A percentile compares a stretch with the other conserved stretches of the same genome.
phyloP scores from a whole-genome alignment of 192 early-diverging fungal genomes.

The Anaeromyces robustus region DNA sequence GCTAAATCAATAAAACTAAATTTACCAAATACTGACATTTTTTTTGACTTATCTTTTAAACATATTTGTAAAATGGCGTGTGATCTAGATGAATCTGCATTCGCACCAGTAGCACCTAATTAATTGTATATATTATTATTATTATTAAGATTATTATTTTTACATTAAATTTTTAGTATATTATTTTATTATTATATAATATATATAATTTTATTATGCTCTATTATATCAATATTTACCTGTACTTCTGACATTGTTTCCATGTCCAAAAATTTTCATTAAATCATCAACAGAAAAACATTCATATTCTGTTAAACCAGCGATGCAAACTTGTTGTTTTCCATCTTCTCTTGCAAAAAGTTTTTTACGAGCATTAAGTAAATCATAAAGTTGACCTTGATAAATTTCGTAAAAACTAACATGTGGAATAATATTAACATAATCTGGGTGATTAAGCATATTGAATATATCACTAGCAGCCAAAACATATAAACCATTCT shows the following conservation, averaged over 20 bases:
- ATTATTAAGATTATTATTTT: neutral
- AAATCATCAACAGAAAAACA: slow-evolving; percentile 71
- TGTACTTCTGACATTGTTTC: slow-evolving; percentile 78
- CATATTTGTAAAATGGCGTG: slow-evolving; percentile 94
- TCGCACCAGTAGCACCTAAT: slow-evolving; percentile 76
- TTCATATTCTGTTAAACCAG: slow-evolving; percentile 74
- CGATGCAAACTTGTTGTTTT: slow-evolving; percentile 81
- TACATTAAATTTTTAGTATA: no score
- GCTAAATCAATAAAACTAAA: slow-evolving; percentile 97
- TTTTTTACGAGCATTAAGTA: slow-evolving; percentile 77
- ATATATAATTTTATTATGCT: no score
- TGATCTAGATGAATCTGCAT: slow-evolving; percentile 86
- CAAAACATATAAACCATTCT: slow-evolving; percentile 77
- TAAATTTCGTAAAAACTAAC: slow-evolving; percentile 97
- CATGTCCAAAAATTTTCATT: slow-evolving; percentile 87
- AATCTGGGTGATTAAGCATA: slow-evolving; percentile 46
- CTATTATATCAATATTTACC: slow-evolving; percentile 47
- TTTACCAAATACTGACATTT: slow-evolving; percentile 40
- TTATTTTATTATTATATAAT: no score
- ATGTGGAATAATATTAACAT: slow-evolving; percentile 59
- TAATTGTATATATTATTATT: neutral
- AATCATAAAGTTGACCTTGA: slow-evolving; percentile 85
- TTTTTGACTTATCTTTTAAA: slow-evolving; percentile 28
- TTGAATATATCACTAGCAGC: slow-evolving; percentile 86
- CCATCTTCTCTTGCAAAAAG: slow-evolving; percentile 95